These are phyloP conservation scores for Phyllosticta ampelicida DNA, from an alignment of 2,329 filamentous ascomycete species.

Conservation along the genomic window DNA sequence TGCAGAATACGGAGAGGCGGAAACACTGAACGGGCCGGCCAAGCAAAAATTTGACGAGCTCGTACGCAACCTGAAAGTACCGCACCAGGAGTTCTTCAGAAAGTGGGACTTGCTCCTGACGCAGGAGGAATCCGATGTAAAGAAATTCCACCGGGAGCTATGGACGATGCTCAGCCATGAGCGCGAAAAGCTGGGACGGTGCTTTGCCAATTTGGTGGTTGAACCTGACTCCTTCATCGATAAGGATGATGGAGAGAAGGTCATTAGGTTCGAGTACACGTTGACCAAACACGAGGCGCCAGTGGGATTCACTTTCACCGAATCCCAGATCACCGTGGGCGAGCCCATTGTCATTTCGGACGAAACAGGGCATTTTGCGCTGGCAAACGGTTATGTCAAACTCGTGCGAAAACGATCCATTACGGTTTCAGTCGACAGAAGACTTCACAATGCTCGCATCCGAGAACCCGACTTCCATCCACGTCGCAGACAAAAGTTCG, in stretches of 20 bases:
- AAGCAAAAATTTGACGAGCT: constrained; percentile 72
- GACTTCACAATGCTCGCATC: constrained; percentile 75
- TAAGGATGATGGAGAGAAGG: constrained; percentile 61
- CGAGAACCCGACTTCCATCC: constrained; percentile 67
- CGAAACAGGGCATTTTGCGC: constrained; percentile 85
- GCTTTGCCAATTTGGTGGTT: constrained; percentile 80
- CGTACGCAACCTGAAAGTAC: constrained; percentile 63
- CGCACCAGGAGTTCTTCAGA: constrained; percentile 73
- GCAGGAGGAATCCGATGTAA: constrained; percentile 84
- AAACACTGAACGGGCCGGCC: constrained; percentile 70
- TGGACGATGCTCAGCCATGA: constrained; percentile 94
- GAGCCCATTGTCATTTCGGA: constrained; percentile 96
- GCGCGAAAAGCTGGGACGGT: constrained; percentile 77
- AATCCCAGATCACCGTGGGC: constrained; percentile 76
- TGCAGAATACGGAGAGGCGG: constrained; percentile 69
- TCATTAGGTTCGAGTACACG: constrained; percentile 82
- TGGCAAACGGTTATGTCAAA: constrained; percentile 84
- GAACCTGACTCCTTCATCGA: constrained; percentile 65
- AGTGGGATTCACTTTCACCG: constrained; percentile 68
- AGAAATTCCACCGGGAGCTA: constrained; percentile 77
- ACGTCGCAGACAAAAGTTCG: constrained; percentile 70
- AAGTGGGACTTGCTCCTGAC: constrained; percentile 93
- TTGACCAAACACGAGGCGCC: constrained; percentile 59
- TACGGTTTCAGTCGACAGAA: constrained; percentile 79
- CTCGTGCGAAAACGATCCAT: constrained; percentile 65